A percentile compares a stretch with the other conserved stretches of the same genome.
phyloP scores from a whole-genome alignment of 306 rosid species.

The Cucurbita argyrosperma region DNA sequence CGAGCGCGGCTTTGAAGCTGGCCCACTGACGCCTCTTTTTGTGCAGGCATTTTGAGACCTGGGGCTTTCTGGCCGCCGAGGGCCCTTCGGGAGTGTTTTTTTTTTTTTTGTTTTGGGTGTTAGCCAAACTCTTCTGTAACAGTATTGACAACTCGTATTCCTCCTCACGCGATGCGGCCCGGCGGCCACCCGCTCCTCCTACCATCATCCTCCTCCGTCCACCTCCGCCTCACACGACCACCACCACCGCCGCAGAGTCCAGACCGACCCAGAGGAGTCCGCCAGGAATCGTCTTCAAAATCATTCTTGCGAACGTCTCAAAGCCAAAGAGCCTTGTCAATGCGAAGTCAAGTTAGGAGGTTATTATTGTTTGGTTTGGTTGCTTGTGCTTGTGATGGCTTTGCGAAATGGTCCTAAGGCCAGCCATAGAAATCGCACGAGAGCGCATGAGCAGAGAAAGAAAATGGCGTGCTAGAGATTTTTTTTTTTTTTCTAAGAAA shows the following conservation, averaged over 20 bases:
- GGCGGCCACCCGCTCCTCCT: too few species aligned
- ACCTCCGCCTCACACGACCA: too few species aligned
- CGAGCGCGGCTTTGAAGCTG: constrained; percentile 89
- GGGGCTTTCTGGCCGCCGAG: constrained; percentile 98
- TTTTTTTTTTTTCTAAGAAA: too few species aligned
- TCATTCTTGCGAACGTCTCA: constrained; percentile 70
- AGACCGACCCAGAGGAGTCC: constrained; percentile 60
- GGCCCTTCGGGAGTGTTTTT: too few species aligned
- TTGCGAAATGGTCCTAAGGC: constrained; percentile 30
- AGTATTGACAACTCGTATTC: constrained; percentile 93
- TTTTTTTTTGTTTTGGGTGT: too few species aligned
- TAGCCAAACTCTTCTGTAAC: constrained; percentile 82
- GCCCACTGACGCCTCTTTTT: constrained; percentile 89
- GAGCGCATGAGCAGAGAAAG: neutral
- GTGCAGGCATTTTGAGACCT: constrained; percentile 98
- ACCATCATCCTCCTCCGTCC: too few species aligned
- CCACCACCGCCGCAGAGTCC: constrained; percentile 31
- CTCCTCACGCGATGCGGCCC: constrained; percentile 53
- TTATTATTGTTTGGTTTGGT: constrained; percentile 15
- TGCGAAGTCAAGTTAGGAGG: constrained; percentile 46
- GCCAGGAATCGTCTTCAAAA: constrained; percentile 38
- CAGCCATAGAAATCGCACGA: constrained; percentile 28
- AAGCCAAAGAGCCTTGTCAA: constrained; percentile 90
- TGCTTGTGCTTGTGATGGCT: too few species aligned
- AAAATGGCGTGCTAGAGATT: neutral